Base-by-base conservation (phyloP, 164 flowering plant genomes). In the Liquidambar formosana region DNA sequence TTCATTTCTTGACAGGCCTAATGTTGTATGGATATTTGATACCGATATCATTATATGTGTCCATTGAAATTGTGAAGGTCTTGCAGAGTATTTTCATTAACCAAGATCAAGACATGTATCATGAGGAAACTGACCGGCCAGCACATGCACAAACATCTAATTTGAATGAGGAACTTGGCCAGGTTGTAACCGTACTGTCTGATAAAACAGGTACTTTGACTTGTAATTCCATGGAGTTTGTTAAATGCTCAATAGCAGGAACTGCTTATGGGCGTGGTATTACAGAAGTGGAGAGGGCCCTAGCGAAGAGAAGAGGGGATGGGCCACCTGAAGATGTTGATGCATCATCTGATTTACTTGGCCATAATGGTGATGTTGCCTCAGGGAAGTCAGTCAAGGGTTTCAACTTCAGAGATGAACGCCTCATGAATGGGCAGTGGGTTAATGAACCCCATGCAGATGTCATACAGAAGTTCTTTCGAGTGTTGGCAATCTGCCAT, bases 151-250 rank as follows among this genome's bases (percentile, higher is more conserved):
- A 91, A 52, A 93, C 98, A 2, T 90, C 96, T 38, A 93, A 90
- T 81, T 80, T 92, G 77, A 90, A 90, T 69, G 97, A 93, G 79
- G 98, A 93, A 71, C 93, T 93, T 73, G 98, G 98, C 75, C 93
- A 88, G 73, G 87, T 93, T 43, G 81, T 85, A 62, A 84, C 92
- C 4, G 85, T 93, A 73, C 85, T 93, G 10, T 93, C 98, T 16
- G 98, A 93, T 75, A 93, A 93, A 78, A 93, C 96, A 9, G 98
- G 98, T 27, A 93, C 98, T 33, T 71, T 93, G 71, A 93, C 96
- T 8, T 86, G 98, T 73, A 93, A 93, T 78, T 91, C 96, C 4
- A 91, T 93, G 98, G 98, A 93, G 72, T 93, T 93, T 72, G 82
- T 91, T 28, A 93, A 93, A 72, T 91, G 96, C 70, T 83, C 98